Percentiles rank a stretch among this genome's conserved stretches.
Evolutionary conservation across 2,329 filamentous ascomycete species (phyloP).

Genomic region (Calonectria honghensis): DNA sequence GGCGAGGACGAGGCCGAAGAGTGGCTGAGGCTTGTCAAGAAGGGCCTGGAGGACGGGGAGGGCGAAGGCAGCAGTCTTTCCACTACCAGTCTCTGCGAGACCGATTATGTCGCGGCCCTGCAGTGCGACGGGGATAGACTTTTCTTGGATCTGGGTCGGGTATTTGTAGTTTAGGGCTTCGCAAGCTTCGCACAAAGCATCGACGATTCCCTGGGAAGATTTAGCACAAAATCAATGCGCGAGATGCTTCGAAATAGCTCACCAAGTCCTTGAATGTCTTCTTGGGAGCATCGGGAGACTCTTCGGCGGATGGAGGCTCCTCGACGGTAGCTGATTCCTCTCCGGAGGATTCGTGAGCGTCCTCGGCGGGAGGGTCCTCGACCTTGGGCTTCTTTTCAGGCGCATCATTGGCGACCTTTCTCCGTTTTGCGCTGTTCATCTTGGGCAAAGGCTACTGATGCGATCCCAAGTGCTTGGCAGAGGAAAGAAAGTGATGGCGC

Average conservation of each 20-base stretch:
- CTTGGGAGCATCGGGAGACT: slow-evolving; percentile 65
- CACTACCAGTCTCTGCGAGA: slow-evolving; percentile 94
- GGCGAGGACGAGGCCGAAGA: slow-evolving; percentile 93
- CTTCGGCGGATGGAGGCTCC: slow-evolving; percentile 58
- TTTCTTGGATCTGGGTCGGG: slow-evolving; percentile 91
- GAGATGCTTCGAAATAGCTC: slow-evolving; percentile 44
- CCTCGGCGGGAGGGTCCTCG: slow-evolving; percentile 38
- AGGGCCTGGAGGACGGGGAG: slow-evolving; percentile 93
- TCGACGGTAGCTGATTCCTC: slow-evolving; percentile 62
- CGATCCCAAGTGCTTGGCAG: slow-evolving; percentile 15
- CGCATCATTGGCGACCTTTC: slow-evolving; percentile 61
- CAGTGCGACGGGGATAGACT: slow-evolving; percentile 88
- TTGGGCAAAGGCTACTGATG: slow-evolving; percentile 40
- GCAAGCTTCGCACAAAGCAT: slow-evolving; percentile 93
- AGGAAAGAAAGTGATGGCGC: slow-evolving; percentile 14
- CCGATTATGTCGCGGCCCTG: slow-evolving; percentile 92
- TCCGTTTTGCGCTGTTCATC: slow-evolving; percentile 64
- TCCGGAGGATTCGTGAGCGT: slow-evolving; percentile 47
- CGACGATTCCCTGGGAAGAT: slow-evolving; percentile 81
- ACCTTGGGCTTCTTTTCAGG: slow-evolving; percentile 46
- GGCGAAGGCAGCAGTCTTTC: slow-evolving; percentile 97
- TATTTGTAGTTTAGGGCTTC: slow-evolving; percentile 86
- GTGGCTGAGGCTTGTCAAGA: slow-evolving; percentile 88
- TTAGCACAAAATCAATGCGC: neutral
- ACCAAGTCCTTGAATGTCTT: slow-evolving; percentile 82